Evolutionary conservation across 768 basidiomycete species (phyloP).

Genomic region (Lyophyllum decastes): DNA sequence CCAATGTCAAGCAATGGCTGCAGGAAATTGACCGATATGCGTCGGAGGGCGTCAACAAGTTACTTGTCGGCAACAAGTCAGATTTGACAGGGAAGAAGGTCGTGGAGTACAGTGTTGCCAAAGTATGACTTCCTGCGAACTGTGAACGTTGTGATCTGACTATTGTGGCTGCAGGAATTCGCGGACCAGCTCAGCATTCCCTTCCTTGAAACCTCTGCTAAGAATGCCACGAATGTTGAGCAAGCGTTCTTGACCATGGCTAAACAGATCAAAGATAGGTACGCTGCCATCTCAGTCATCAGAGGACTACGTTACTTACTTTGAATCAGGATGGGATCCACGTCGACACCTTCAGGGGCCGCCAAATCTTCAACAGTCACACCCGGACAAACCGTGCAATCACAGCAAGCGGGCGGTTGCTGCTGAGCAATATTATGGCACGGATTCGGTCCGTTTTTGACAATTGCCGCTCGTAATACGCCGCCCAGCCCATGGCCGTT

Average conservation of each 20-base stretch:
- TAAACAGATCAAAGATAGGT: conserved; percentile 94
- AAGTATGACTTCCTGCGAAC: conserved; percentile 46
- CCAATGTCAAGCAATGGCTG: conserved; percentile 94
- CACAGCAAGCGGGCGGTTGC: conserved; percentile 73
- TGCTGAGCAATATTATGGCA: conserved; percentile 53
- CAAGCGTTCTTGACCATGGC: conserved; percentile 99
- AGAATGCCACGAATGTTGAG: conserved; percentile 98
- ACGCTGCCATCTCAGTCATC: conserved; percentile 17
- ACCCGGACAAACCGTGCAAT: conserved; percentile 81
- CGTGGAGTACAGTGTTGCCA: conserved; percentile 85
- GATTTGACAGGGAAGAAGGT: conserved; percentile 97
- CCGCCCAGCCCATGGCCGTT: conserved; percentile 15
- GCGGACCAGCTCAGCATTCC: conserved; percentile 92
- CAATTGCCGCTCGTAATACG: conserved; percentile 11
- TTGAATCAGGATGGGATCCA: conserved; percentile 77
- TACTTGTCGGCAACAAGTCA: conserved; percentile 98
- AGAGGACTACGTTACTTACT: not conserved
- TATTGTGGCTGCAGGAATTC: conserved; percentile 67
- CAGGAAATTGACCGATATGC: conserved; percentile 96
- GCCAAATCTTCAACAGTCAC: conserved; percentile 85
- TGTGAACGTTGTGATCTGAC: not conserved
- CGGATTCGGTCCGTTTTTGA: not conserved
- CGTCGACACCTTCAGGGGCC: conserved; percentile 69
- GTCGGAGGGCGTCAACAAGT: conserved; percentile 98
- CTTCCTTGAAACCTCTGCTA: conserved; percentile 99